phyloP scores from a whole-genome alignment of 106 monocot species.

The Triglochin maritima region DNA sequence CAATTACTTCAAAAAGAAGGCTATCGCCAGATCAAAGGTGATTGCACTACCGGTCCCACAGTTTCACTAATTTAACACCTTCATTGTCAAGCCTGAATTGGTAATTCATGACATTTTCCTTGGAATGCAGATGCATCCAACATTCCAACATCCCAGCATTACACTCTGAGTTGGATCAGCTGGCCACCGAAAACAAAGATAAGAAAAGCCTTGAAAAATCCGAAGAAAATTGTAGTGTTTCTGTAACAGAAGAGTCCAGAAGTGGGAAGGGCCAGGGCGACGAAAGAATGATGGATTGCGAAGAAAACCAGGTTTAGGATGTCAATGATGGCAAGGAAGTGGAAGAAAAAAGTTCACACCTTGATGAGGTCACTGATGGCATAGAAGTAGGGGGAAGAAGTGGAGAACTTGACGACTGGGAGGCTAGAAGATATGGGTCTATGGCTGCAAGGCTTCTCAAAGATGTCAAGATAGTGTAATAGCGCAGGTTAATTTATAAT shows the following conservation, averaged over 20 bases:
- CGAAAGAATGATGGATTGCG: neutral
- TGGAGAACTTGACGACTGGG: conserved; percentile 53
- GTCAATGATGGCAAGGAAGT: conserved; percentile 1
- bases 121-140: conserved; percentile 67
- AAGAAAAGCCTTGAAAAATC: neutral
- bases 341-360: neutral
- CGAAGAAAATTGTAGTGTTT: neutral
- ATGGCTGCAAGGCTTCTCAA: conserved; percentile 73
- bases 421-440: conserved; percentile 60
- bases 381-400: conserved; percentile 1
- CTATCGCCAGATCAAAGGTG: conserved; percentile 77
- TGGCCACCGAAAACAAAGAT: conserved; percentile 18
- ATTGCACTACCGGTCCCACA: neutral
- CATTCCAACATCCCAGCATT: conserved; percentile 79
- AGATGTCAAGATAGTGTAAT: conserved; percentile 43
- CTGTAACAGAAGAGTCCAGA: conserved; percentile 2
- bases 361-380: too few relatives aligned
- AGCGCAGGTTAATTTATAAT: neutral
- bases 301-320: neutral
- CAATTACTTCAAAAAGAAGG: conserved; percentile 56
- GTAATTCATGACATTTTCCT: neutral
- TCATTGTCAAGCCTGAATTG: too few relatives aligned
- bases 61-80: too few relatives aligned
- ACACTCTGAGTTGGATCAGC: conserved; percentile 56
- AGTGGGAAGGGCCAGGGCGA: conserved; percentile 4